These are phyloP conservation scores for Diaporthe sp. DNA, from an alignment of 2,329 filamentous ascomycete species.

Conservation along the genomic window DNA sequence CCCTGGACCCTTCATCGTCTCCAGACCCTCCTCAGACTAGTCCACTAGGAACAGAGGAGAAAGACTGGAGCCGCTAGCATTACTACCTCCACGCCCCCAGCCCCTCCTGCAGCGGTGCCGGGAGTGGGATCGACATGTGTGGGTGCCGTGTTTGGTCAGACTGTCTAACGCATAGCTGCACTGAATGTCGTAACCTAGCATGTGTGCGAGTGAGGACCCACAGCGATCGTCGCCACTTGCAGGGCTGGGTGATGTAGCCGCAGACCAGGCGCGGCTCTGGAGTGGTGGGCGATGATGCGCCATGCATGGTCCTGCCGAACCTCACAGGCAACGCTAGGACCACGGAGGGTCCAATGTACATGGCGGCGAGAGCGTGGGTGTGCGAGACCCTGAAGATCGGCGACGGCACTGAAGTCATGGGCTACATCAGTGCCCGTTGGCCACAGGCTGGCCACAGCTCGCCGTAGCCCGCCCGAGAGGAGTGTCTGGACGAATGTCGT, in stretches of 20 bases:
- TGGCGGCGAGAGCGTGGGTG: constrained; percentile 3
- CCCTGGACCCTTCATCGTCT: constrained; percentile 25
- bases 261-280: constrained; percentile 19
- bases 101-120: constrained; percentile 33
- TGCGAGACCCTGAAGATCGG: constrained; percentile 41
- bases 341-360: constrained; percentile 33
- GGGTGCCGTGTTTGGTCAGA: constrained; percentile 34
- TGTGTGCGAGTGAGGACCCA: constrained; percentile 26
- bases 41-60: constrained; percentile 10
- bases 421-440: constrained; percentile 34
- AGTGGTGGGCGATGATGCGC: constrained; percentile 30
- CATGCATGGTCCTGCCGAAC: constrained; percentile 25
- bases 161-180: constrained; percentile 35
- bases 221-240: constrained; percentile 35
- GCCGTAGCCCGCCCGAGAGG: constrained; percentile 3
- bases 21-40: constrained; percentile 25
- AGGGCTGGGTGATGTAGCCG: constrained; percentile 34
- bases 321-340: constrained; percentile 29
- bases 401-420: constrained; percentile 36
- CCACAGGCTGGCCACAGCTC: constrained; percentile 30
- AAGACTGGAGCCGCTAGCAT: constrained; percentile 25
- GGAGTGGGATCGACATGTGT: constrained; percentile 38
- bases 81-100: constrained; percentile 35
- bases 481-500: constrained; percentile 19
- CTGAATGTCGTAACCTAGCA: constrained; percentile 37